Conservation (phyloP, 2,329 filamentous ascomycete species). For the Paecilomyces niveus region DNA sequence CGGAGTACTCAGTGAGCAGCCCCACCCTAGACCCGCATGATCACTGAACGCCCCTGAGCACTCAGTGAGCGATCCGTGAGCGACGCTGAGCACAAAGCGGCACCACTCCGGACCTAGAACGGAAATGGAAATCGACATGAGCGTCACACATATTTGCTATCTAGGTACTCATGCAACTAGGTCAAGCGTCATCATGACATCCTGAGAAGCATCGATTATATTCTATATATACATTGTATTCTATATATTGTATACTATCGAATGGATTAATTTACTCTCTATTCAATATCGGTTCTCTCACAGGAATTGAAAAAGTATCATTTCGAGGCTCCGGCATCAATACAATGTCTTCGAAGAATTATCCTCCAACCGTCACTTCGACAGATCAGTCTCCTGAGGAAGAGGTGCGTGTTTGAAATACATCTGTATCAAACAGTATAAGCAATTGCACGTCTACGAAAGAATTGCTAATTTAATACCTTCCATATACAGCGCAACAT, state of each 20-base stretch:
- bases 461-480: neutral
- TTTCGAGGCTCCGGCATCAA: neutral
- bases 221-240: no score
- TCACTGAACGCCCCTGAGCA: no score
- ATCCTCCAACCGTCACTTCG: neutral
- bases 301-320: neutral
- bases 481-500: conserved; percentile 17
- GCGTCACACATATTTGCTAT: no score
- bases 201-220: neutral
- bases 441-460: neutral
- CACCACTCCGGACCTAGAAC: no score
- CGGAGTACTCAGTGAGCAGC: no score
- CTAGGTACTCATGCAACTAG: no score
- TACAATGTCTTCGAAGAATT: neutral
- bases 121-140: no score
- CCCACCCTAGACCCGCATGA: no score
- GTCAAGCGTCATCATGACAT: neutral
- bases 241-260: no score
- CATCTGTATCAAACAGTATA: neutral
- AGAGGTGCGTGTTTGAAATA: neutral
- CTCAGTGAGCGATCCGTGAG: no score
- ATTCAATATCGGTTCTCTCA: neutral
- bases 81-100: no score
- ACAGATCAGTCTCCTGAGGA: neutral
- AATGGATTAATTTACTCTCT: neutral